Conservation (phyloP, 306 rosid species). For the Myrica gale region DNA sequence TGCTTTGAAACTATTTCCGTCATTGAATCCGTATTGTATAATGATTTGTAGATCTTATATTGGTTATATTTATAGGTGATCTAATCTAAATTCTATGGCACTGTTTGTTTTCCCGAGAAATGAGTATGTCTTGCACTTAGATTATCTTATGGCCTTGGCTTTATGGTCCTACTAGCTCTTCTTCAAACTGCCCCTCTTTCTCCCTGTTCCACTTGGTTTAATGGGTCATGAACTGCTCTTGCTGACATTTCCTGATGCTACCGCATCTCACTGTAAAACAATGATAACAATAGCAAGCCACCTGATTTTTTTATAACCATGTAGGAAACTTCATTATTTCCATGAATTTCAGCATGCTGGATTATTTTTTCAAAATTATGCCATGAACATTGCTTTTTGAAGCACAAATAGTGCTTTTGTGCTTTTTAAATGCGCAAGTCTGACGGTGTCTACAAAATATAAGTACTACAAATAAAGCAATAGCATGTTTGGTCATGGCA, state of each 20-base stretch:
- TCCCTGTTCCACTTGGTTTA: background rate
- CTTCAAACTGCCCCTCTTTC: background rate
- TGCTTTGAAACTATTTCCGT: background rate
- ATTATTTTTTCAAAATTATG: background rate
- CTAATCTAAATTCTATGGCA: background rate
- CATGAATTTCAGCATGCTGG: background rate
- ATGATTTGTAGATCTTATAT: background rate
- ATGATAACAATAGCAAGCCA: background rate
- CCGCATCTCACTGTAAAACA: background rate
- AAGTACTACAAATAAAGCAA: too few relatives aligned
- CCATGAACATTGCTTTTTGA: background rate
- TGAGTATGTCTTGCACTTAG: background rate
- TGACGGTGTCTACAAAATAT: background rate
- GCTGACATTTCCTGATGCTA: background rate
- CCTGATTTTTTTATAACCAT: too few relatives aligned
- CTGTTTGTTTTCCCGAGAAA: background rate
- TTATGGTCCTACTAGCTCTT: background rate
- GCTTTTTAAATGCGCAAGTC: background rate
- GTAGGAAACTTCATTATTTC: too few relatives aligned
- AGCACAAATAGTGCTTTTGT: background rate
- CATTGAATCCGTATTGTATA: background rate
- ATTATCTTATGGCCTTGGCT: background rate
- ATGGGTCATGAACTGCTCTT: background rate
- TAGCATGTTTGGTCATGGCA: background rate
- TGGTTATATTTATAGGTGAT: conserved; percentile 2